Evolutionary conservation across 306 rosid genomes (phyloP), one percentile per base, ranked within the genome.

Genomic region (Quillaja saponaria): DNA sequence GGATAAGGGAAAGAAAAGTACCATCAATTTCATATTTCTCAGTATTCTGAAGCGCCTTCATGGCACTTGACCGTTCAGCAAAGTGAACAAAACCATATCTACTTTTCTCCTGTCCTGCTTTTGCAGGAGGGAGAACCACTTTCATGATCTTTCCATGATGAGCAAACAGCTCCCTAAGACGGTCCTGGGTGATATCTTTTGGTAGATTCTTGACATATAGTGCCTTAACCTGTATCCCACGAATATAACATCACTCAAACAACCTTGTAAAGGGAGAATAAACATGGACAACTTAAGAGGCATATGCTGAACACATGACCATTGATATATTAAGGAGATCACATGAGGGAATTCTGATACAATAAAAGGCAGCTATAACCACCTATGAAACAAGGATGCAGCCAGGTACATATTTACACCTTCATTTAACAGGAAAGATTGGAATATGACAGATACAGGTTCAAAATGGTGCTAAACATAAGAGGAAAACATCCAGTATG

Each of bases 51-150:
- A 85, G 65, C 6, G 87, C 84, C 72, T 82, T 84, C 87, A 76
- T 63, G 68, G 91, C 85, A 74, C 84, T 69, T 72, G 87, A 67
- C 69, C 84, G 76, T 46, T 88, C 96, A 13, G 67, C 72, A 54
- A 82, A 88, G 71, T 87, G 89, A 48, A 87, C 87, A 78, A 85
- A 85, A 74, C 95, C 89, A 78, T 38, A 84, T 71, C 91, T 84
- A 61, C 86, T 84, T 50, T 68, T 78, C 53, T 84, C 85, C 50
- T 78, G 88, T 54, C 88, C 95, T 6, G 81, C 67, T 74, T 80
- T 87, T 8, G 91, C 95, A 47, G 87, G 82, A 34, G 91, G 95
- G 53, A 84, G 37, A 49, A 70, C 95, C 63, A 82, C 95, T 79
- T 82, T 87, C 48, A 87, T 78, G 76, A 87, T 80, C 68, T 78